A percentile compares a stretch with the other conserved stretches of the same genome.
Conservation (phyloP, 1,284 basidiomycete species). For the Bondarzewia mesenterica region DNA sequence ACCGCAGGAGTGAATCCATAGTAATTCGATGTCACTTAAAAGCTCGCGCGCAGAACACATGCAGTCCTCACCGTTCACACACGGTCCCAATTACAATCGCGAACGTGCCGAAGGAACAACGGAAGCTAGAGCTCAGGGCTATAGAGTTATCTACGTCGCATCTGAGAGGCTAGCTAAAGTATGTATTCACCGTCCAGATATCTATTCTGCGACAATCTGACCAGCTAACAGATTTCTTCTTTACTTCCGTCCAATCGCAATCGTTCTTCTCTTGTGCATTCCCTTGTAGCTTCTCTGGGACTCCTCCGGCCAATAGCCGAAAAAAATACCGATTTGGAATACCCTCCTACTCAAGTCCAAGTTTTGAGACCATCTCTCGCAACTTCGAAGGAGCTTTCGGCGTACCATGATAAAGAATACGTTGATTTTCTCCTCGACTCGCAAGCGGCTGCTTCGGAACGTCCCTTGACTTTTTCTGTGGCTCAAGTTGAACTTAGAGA, state of each 20-base stretch:
- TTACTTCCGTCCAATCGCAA: slow-evolving; percentile 76
- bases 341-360: slow-evolving; percentile 20
- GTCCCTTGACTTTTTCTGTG: too few relatives aligned
- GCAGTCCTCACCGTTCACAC: too few relatives aligned
- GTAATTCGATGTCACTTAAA: too few relatives aligned
- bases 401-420: slow-evolving; percentile 52
- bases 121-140: background rate
- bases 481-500: slow-evolving; percentile 22
- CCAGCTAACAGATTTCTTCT: slow-evolving; percentile 42
- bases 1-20: too few relatives aligned
- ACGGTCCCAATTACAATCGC: too few relatives aligned
- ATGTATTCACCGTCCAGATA: too few relatives aligned
- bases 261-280: slow-evolving; percentile 77
- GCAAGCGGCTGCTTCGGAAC: slow-evolving; percentile 13
- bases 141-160: background rate
- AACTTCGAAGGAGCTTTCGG: slow-evolving; percentile 39
- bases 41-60: too few relatives aligned
- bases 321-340: slow-evolving; percentile 11
- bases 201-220: too few relatives aligned
- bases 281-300: slow-evolving; percentile 52
- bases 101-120: too few relatives aligned
- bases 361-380: slow-evolving; percentile 47
- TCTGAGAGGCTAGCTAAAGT: background rate
- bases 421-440: slow-evolving; percentile 42
- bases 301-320: slow-evolving; percentile 32